Evolutionary conservation across 371 early-diverging fungal species (phyloP).

Genomic region (Haplosporangium sp.): DNA sequence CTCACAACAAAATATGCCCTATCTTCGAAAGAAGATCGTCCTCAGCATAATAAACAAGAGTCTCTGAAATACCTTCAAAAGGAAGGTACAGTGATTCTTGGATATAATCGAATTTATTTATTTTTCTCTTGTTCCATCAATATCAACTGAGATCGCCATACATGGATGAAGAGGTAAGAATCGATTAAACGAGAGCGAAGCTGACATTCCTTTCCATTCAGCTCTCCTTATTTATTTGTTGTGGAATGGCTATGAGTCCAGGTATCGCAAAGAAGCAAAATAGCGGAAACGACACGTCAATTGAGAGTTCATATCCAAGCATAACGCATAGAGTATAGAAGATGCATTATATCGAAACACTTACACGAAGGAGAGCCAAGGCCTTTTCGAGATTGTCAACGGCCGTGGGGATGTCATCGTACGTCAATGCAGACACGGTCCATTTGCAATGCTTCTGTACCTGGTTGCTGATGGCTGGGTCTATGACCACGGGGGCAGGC

Average conservation of each 20-base stretch:
- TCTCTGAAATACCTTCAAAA: constrained; percentile 11
- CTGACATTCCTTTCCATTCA: too few species aligned
- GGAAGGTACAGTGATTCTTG: background rate
- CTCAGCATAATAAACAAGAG: constrained; percentile 75
- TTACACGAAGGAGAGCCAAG: constrained; percentile 59
- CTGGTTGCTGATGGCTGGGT: constrained; percentile 68
- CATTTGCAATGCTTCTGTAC: constrained; percentile 93
- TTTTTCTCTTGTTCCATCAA: too few species aligned
- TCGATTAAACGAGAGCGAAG: too few species aligned
- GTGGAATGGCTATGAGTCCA: constrained; percentile 26
- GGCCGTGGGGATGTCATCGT: constrained; percentile 92
- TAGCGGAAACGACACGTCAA: background rate
- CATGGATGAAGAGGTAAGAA: too few species aligned
- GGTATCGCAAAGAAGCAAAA: background rate
- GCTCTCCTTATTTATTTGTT: constrained; percentile 22
- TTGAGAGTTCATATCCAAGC: background rate
- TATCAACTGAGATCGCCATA: too few species aligned
- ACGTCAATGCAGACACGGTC: constrained; percentile 95
- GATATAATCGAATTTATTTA: too few species aligned
- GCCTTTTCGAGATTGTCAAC: constrained; percentile 86
- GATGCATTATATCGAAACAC: constrained; percentile 1
- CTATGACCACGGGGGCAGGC: constrained; percentile 53
- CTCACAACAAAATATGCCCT: constrained; percentile 77
- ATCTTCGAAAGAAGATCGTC: constrained; percentile 78
- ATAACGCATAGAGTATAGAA: background rate